phyloP scores from a whole-genome alignment of 208 protist species.

The Leishmania braziliensis region DNA sequence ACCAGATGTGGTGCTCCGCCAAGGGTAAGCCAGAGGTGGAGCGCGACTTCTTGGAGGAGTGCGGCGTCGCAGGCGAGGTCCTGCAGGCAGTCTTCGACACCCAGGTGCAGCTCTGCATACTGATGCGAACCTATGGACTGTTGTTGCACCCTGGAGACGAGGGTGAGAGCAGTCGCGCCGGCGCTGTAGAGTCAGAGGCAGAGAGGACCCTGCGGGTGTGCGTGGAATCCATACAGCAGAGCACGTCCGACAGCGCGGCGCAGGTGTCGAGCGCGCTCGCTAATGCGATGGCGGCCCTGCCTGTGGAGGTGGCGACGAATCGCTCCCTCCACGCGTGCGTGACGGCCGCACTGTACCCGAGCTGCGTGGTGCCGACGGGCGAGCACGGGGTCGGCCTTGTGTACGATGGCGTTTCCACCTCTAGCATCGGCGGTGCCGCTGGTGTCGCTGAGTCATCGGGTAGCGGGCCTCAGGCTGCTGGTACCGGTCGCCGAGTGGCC shows the following conservation, averaged over 20 bases:
- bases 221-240: not conserved
- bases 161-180: not conserved
- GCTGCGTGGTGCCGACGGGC: conserved; percentile 50
- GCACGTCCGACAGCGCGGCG: not conserved
- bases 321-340: conserved; percentile 54
- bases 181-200: conserved; percentile 2
- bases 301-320: conserved; percentile 41
- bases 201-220: conserved; percentile 14
- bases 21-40: conserved; percentile 26
- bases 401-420: conserved; percentile 39
- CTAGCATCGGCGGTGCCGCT: conserved; percentile 26
- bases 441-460: not conserved
- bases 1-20: conserved; percentile 76
- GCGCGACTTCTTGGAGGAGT: conserved; percentile 60
- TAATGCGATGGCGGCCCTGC: conserved; percentile 33
- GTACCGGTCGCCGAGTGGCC: conserved; percentile 8
- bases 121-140: conserved; percentile 16
- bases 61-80: conserved; percentile 38
- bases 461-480: not conserved
- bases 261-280: conserved; percentile 19
- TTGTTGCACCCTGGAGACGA: not conserved
- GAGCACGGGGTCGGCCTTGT: conserved; percentile 30
- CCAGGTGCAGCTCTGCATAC: conserved; percentile 31
- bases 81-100: conserved; percentile 42
- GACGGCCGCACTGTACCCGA: conserved; percentile 73